Percentiles rank a stretch among this genome's conserved stretches.
These are phyloP conservation scores for Parachaetomium inaequale DNA, from an alignment of 495 filamentous ascomycete species.

Conservation along the genomic window DNA sequence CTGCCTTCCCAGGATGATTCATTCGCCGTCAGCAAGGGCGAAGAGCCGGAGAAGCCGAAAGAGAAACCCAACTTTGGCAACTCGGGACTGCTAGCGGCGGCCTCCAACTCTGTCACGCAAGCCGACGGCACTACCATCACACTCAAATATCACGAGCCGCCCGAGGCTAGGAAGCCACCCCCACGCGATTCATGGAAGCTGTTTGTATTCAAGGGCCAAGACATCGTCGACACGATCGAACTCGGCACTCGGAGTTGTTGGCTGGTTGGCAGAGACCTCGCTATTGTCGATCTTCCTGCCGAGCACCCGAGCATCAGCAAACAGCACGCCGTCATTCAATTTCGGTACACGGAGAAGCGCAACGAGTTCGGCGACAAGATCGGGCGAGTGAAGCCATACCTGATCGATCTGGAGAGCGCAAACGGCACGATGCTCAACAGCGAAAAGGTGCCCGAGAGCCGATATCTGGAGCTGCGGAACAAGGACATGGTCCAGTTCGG, in stretches of 20 bases:
- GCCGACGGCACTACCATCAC: conserved; percentile 66
- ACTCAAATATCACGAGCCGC: conserved; percentile 93
- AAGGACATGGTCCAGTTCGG: conserved; percentile 90
- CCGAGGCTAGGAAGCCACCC: conserved; percentile 85
- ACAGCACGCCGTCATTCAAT: conserved; percentile 95
- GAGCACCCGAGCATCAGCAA: conserved; percentile 91
- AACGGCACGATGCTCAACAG: conserved; percentile 87
- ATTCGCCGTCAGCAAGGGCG: conserved; percentile 55
- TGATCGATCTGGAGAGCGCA: conserved; percentile 90
- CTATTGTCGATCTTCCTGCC: conserved; percentile 76
- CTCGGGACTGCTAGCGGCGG: conserved; percentile 79
- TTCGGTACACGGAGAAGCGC: conserved; percentile 74
- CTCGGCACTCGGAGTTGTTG: conserved; percentile 77
- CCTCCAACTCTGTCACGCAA: conserved; percentile 74
- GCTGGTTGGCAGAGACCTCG: conserved; percentile 76
- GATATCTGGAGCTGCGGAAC: conserved; percentile 81
- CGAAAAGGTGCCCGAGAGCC: conserved; percentile 63
- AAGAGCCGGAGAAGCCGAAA: conserved; percentile 59
- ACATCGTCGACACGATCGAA: conserved; percentile 75
- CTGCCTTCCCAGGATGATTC: conserved; percentile 68
- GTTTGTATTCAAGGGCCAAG: conserved; percentile 86
- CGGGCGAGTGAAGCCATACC: conserved; percentile 79
- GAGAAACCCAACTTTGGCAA: conserved; percentile 83
- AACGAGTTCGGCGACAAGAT: conserved; percentile 83
- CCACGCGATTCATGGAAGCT: conserved; percentile 76